Evolutionary conservation across 2,329 filamentous ascomycete species (phyloP).

Genomic region (Cladobotryum mycophilum): DNA sequence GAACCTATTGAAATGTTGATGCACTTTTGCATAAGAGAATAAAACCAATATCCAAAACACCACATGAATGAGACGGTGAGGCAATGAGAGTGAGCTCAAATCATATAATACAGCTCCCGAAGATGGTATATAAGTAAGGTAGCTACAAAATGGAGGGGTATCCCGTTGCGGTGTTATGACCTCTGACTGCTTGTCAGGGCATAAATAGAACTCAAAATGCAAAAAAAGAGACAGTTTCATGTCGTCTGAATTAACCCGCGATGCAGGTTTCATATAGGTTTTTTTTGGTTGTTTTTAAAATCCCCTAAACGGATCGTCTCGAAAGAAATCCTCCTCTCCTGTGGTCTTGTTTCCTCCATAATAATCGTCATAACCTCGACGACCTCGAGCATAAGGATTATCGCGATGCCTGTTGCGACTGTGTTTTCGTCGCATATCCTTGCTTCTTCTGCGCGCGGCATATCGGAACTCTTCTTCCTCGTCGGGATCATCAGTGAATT

Average conservation of each 20-base stretch:
- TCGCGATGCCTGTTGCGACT: conserved; percentile 51
- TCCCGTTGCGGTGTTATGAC: conserved; percentile 12
- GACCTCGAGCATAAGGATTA: conserved; percentile 33
- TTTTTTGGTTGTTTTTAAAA: conserved; percentile 36
- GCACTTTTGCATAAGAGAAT: not conserved
- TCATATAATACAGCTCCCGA: not conserved
- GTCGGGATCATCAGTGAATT: conserved; percentile 40
- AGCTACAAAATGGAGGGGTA: conserved; percentile 10
- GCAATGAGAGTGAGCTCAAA: no score
- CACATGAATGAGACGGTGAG: no score
- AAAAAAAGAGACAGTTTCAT: conserved; percentile 1
- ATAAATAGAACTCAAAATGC: conserved; percentile 4
- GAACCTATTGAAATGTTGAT: no score
- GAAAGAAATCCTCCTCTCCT: conserved; percentile 51
- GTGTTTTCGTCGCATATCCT: conserved; percentile 45
- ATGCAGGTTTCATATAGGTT: not conserved
- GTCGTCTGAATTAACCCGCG: not conserved
- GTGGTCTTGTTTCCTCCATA: conserved; percentile 41
- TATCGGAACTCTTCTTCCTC: conserved; percentile 46
- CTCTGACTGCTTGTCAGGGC: not conserved
- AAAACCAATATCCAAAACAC: no score
- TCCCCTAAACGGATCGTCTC: conserved; percentile 56
- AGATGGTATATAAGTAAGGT: conserved; percentile 1
- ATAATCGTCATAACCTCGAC: conserved; percentile 43
- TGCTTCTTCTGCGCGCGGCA: conserved; percentile 46